Percentiles rank a stretch among this genome's conserved stretches.
These are phyloP conservation scores for Penicillium lividum DNA, from an alignment of 495 filamentous ascomycete species.

Conservation along the genomic window DNA sequence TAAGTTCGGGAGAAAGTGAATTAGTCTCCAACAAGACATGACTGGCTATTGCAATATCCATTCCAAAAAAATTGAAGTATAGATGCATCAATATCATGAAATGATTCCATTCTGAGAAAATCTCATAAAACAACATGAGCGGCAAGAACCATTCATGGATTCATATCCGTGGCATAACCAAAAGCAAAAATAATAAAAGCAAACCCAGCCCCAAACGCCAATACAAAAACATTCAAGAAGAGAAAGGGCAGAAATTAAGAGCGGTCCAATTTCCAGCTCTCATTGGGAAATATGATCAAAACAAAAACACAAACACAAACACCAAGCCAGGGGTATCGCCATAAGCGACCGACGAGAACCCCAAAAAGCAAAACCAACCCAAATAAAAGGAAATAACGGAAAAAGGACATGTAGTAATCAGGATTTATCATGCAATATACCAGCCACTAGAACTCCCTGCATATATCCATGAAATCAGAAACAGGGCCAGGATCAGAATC, in stretches of 20 bases:
- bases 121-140: background rate
- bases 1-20: too few relatives aligned
- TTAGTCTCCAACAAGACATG: background rate
- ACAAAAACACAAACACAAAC: background rate
- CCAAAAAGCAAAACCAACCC: constrained; percentile 9
- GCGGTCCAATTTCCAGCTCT: background rate
- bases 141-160: too few relatives aligned
- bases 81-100: background rate
- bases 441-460: constrained; percentile 9
- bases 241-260: background rate
- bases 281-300: constrained; percentile 11
- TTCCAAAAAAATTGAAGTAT: background rate
- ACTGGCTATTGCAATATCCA: background rate
- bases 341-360: background rate
- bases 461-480: constrained; percentile 2
- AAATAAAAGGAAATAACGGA: background rate
- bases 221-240: background rate
- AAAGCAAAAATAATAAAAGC: background rate
- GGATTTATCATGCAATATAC: constrained; percentile 6
- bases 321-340: constrained; percentile 10
- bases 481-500: too few relatives aligned
- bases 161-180: background rate
- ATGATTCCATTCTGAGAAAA: background rate
- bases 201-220: background rate
- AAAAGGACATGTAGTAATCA: background rate